Evolutionary conservation across 2,329 filamentous ascomycete species (phyloP).

Genomic region (Stachybotrys chartarum): DNA sequence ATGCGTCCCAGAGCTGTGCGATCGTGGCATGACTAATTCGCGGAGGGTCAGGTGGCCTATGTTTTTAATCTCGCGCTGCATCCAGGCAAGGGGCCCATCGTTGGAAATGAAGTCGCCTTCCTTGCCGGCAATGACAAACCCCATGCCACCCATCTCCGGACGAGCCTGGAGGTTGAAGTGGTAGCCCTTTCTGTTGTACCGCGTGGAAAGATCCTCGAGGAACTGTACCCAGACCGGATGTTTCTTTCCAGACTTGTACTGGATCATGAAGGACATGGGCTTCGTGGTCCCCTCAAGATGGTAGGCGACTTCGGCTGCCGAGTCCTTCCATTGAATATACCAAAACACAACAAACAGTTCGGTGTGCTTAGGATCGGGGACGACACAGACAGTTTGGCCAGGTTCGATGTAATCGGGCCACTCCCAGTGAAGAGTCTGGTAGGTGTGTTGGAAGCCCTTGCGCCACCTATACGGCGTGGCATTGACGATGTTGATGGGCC

Average conservation of each 20-base stretch:
- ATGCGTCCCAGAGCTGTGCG: conserved; percentile 23
- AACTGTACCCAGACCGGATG: conserved; percentile 11
- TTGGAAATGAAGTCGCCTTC: conserved; percentile 21
- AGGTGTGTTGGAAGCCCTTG: conserved; percentile 8
- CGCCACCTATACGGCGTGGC: conserved; percentile 24
- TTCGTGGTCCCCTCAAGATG: conserved; percentile 16
- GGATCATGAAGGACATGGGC: conserved; percentile 18
- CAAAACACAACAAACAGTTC: background rate
- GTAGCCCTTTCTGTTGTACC: conserved; percentile 5
- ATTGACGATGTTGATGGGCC: conserved; percentile 19
- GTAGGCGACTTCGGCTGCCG: conserved; percentile 20
- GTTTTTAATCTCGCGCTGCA: conserved; percentile 16
- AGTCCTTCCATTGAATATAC: conserved; percentile 5
- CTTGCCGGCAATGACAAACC: conserved; percentile 20
- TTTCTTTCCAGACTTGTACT: conserved; percentile 6
- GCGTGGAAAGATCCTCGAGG: conserved; percentile 14
- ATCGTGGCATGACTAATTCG: conserved; percentile 20
- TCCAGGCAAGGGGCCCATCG: conserved; percentile 18
- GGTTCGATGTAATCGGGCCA: conserved; percentile 19
- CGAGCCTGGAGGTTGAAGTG: conserved; percentile 10
- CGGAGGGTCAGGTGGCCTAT: conserved; percentile 19
- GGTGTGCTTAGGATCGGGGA: background rate
- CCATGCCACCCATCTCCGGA: conserved; percentile 9
- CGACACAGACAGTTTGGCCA: conserved; percentile 11
- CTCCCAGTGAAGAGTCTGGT: conserved; percentile 13